Base-by-base conservation (phyloP, 352 stramenopile species). In the Phytopythium boreale region DNA sequence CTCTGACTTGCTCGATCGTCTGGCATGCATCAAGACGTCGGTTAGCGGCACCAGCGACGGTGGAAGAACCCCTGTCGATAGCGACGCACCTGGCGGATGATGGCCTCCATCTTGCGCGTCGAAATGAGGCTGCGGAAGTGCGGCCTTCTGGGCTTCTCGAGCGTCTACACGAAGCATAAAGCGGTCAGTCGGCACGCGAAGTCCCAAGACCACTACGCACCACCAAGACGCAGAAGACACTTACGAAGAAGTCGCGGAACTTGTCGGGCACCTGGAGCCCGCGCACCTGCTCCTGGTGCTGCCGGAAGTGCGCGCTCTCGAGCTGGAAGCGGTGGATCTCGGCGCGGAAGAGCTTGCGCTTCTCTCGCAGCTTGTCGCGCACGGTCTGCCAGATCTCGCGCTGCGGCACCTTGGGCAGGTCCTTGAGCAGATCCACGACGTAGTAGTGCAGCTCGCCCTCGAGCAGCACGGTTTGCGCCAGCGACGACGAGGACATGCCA, bases 171-270 rank as follows among this genome's bases (percentile, higher is more conserved):
- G 7, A 19, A 20, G 7, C 20, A 29, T 31, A 10, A 4, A 12
- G 52, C 34, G 20, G 29, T 46, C 46, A 2, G 22, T 52, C 9
- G 62, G 19, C 57, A 51, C 27, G 1, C 37, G 44, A 27, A 39
- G 9, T 29, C 20, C 57, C 41, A 52, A 29, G 37, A 53, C 20
- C 34, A 15, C 27, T 36, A 41, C 47, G 24, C 55, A 50, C 36
- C 24, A 26, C 49, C 44, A 56, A 46, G 46, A 41, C 17, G 61
- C 15, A 15, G 56, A 50, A 34, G 37, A 31, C 39, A 72, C 75
- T 65, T 76, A 89, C 80, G 49, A 89, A 88, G 59, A 89, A 89
- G 36, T 88, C 78, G 36, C 77, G 75, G 57, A 88, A 89, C 60
- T 88, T 89, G 57, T 87, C 79, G 34, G 83, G 71, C 50, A 89